Conservation (phyloP, 2,329 filamentous ascomycete genomes). For the Aspergillus pseudonomiae region DNA sequence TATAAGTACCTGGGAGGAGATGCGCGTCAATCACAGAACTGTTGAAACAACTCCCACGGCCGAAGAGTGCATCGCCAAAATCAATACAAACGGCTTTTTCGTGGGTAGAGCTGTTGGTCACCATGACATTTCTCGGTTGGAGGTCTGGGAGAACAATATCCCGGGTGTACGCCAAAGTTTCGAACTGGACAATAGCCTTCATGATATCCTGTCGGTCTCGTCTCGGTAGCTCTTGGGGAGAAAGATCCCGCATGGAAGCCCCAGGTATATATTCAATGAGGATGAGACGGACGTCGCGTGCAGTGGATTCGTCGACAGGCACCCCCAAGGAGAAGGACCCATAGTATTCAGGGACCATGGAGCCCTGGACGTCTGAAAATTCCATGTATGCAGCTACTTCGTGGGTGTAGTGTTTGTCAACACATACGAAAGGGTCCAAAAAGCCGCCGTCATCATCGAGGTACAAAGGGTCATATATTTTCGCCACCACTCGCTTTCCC, state of each 20-base stretch:
- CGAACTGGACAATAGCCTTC: conserved; percentile 25
- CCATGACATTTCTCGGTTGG: conserved; percentile 21
- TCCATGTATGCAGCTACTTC: conserved; percentile 22
- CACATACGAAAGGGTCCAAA: conserved; percentile 27
- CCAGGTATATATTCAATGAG: conserved; percentile 26
- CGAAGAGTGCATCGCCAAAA: conserved; percentile 22
- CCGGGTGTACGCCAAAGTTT: conserved; percentile 19
- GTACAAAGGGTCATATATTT: conserved; percentile 30
- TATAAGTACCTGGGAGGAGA: conserved; percentile 18
- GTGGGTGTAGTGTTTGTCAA: conserved; percentile 29
- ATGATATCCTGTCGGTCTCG: conserved; percentile 20
- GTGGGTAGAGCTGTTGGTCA: conserved; percentile 8
- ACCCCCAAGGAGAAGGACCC: conserved; percentile 28
- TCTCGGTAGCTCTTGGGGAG: conserved; percentile 17
- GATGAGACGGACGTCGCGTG: conserved; percentile 25
- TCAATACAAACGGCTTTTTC: conserved; percentile 20
- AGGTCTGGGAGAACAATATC: conserved; percentile 21
- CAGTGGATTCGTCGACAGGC: conserved; percentile 12
- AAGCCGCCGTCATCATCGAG: conserved; percentile 23
- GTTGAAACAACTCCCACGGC: conserved; percentile 12
- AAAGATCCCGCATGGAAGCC: conserved; percentile 18
- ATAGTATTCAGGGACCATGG: conserved; percentile 24
- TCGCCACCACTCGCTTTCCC: conserved; percentile 23
- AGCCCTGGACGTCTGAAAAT: conserved; percentile 24
- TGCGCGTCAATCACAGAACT: conserved; percentile 11